Base-by-base conservation (phyloP, 1,139 yeast species). In the Taphrina wiesneri region DNA sequence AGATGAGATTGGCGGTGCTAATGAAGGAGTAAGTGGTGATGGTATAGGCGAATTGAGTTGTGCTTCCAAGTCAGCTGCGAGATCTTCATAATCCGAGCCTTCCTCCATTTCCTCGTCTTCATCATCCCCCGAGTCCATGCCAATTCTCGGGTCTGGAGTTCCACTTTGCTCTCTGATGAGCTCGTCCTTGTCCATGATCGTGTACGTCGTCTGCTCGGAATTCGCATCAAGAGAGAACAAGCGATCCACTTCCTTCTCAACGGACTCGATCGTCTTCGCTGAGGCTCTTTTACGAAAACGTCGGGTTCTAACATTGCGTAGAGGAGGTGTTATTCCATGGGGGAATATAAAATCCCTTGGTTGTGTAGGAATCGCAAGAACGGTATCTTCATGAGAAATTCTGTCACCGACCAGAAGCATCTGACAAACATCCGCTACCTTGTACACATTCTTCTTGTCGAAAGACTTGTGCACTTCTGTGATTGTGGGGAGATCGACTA, bases 401-500 rank as follows among this genome's bases (percentile, higher is more conserved):
- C 83, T 80, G 66, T 84, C 86, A 3, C 91, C 80, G 3, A 93
- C 95, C 17, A 92, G 78, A 60, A 95, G 78, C 79, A 95, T 88
- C 76, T 95, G 98, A 54, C 90, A 85, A 7, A 93, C 80, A 75
- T 95, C 98, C 43, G 91, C 81, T 0, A 95, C 86, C 74, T 95
- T 95, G 78, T 88, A 87, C 39, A 93, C 83, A 73, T 90, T 93
- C 75, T 92, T 93, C 73, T 88, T 84, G 75, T 95, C 99, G 32
- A 92, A 84, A 1, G 97, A 87, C 76, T 95, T 95, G 74, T 87
- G 90, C 6, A 90, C 85, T 74, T 95, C 99, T 3, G 91, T 84
- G 11, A 92, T 77, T 0, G 97, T 90, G 0, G 99, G 99, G 70
- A 95, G 78, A 72, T 92, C 96, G n/a, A 93, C 84, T 49, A 95